phyloP scores from a whole-genome alignment of 2,329 filamentous ascomycete species.

The Juglanconis oblonga region DNA sequence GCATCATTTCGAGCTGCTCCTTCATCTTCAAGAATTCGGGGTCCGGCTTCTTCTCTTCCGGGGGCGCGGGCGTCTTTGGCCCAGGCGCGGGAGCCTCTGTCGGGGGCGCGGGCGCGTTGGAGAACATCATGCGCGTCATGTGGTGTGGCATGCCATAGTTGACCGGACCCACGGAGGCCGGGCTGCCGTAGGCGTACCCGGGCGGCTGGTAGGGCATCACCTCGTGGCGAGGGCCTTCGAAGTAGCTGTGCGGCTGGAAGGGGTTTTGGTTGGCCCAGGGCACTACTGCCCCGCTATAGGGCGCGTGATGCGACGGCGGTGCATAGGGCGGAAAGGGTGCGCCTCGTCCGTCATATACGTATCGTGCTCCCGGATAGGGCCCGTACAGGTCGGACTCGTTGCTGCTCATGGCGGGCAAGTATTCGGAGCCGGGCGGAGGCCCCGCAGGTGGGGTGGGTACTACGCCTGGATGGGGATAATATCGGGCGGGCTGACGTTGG shows the following conservation, averaged over 20 bases:
- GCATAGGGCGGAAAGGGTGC: slow-evolving; percentile 39
- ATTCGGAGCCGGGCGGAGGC: slow-evolving; percentile 28
- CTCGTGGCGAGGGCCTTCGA: slow-evolving; percentile 40
- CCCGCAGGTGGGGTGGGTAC: slow-evolving; percentile 36
- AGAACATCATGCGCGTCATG: slow-evolving; percentile 38
- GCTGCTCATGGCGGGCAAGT: slow-evolving; percentile 47
- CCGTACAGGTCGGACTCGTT: slow-evolving; percentile 64
- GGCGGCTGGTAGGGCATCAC: slow-evolving; percentile 49
- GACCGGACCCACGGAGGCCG: slow-evolving; percentile 20
- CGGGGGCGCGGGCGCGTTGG: slow-evolving; percentile 38
- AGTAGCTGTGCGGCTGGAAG: slow-evolving; percentile 41
- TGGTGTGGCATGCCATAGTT: slow-evolving; percentile 29
- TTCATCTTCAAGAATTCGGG: slow-evolving; percentile 61
- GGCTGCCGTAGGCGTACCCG: slow-evolving; percentile 29
- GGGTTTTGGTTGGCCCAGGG: slow-evolving; percentile 43
- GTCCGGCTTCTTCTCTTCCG: slow-evolving; percentile 37
- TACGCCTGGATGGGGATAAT: slow-evolving; percentile 20
- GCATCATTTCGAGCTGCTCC: slow-evolving; percentile 52
- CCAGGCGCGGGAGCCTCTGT: slow-evolving; percentile 37
- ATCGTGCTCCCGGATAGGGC: slow-evolving; percentile 21
- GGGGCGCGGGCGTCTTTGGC: slow-evolving; percentile 37
- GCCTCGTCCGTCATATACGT: slow-evolving; percentile 31
- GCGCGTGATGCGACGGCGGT: slow-evolving; percentile 28
- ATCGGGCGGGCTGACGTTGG: slow-evolving; percentile 28
- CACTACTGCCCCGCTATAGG: slow-evolving; percentile 42